Evolutionary conservation across 1,139 yeast genomes (phyloP), one percentile per base, ranked within the genome.

Genomic region (Yamadazyma epiphylla): DNA sequence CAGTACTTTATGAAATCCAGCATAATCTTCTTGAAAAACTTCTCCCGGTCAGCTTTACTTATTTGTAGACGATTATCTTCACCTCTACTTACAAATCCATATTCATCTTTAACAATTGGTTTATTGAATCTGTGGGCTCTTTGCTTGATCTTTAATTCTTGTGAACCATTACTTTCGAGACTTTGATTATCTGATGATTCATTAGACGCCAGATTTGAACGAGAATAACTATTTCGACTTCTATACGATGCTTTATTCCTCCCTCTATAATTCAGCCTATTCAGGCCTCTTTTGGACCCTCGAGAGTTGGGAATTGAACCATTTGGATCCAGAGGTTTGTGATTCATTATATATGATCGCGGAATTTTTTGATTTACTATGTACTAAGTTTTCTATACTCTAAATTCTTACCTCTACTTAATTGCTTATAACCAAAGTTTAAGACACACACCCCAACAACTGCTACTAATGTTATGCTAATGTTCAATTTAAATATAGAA

Each of bases 81-180:
- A 1, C 84, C 84, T 31, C 84, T 55, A 40, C 84, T 77, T 2
- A 74, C 53, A 26, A 68, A 58, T 1, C 85, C 85, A 42, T 68
- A 75, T 5, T 32, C 30, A 17, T 31, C 26, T 10, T 29, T 5
- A 3, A 13, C 15, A 11, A 26, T 22, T 7, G 40, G 33, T 12
- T 37, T 36, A 5, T 31, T 22, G 32, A 54, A 54, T 28, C 58
- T 28, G 5, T 35, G 33, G 6, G 42, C 41, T 39, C 60, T 33
- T 28, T 36, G 34, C 13, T 24, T 29, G n/a, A 33, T 41, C 44
- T 13, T 23, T 12, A 13, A 13, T 25, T 25, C 7, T 16, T 14
- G n/a, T n/a, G n/a, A n/a, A n/a, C n/a, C n/a, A n/a, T n/a, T n/a
- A n/a, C n/a, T n/a, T n/a, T n/a, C n/a, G n/a, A n/a, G n/a, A n/a